Evolutionary conservation across 2,329 filamentous ascomycete genomes (phyloP).

Genomic region (Sclerotinia nivalis): DNA sequence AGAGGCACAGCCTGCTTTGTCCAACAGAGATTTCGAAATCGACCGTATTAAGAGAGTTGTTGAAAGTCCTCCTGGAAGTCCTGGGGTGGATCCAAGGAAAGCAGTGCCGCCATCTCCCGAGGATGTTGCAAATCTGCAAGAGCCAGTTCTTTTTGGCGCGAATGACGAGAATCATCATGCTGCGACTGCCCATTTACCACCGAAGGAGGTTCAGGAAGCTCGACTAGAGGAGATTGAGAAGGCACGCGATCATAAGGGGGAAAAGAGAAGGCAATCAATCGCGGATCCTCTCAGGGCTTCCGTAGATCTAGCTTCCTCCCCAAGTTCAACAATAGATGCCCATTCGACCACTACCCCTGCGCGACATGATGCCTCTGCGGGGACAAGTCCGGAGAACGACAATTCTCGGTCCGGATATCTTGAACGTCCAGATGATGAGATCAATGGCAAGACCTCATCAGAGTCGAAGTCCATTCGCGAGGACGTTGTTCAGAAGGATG

Average conservation of each 20-base stretch:
- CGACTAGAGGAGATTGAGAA: slow-evolving; percentile 42
- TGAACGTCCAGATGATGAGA: slow-evolving; percentile 50
- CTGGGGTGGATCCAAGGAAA: slow-evolving; percentile 39
- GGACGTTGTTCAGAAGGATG: slow-evolving; percentile 43
- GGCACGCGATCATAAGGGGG: slow-evolving; percentile 40
- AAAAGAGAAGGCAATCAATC: slow-evolving; percentile 40
- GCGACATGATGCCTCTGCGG: slow-evolving; percentile 66
- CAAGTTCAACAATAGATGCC: slow-evolving; percentile 65
- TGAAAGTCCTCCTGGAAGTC: slow-evolving; percentile 38
- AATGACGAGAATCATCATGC: slow-evolving; percentile 37
- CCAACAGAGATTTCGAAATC: slow-evolving; percentile 31
- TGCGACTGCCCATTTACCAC: slow-evolving; percentile 48
- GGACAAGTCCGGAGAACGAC: slow-evolving; percentile 74
- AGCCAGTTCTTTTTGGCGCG: slow-evolving; percentile 33
- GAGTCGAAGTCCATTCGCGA: slow-evolving; percentile 34
- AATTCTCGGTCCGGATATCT: slow-evolving; percentile 53
- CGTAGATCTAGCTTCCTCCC: slow-evolving; percentile 54
- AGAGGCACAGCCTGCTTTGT: slow-evolving; percentile 22
- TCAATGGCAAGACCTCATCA: slow-evolving; percentile 45
- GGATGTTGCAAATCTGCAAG: slow-evolving; percentile 40
- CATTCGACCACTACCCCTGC: slow-evolving; percentile 73
- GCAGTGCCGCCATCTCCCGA: slow-evolving; percentile 41
- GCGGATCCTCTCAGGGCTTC: slow-evolving; percentile 44
- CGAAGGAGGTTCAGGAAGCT: slow-evolving; percentile 52
- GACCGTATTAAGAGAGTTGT: slow-evolving; percentile 34